Percentiles rank a stretch among this genome's conserved stretches.
These are phyloP conservation scores for Aspergillus niger DNA, from an alignment of 2,329 filamentous ascomycete species.

Conservation along the genomic window DNA sequence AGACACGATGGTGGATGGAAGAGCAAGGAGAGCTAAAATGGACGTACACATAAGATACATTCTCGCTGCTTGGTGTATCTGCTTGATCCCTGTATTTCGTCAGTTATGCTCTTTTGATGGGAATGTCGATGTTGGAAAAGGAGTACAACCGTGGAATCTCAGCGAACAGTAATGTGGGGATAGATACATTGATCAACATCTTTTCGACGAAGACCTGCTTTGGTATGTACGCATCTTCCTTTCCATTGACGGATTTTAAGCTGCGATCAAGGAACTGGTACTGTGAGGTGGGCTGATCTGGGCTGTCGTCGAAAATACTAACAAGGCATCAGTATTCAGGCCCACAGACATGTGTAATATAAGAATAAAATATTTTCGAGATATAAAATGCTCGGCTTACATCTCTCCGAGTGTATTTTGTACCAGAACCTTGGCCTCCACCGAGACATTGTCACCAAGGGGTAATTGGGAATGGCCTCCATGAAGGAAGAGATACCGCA, in stretches of 20 bases:
- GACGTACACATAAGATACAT: not conserved
- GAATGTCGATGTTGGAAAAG: not conserved
- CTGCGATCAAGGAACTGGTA: not conserved
- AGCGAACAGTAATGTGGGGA: not conserved
- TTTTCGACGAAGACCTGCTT: constrained; percentile 1
- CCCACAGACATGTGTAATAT: too few species aligned
- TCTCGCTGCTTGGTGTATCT: not conserved
- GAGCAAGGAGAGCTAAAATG: too few species aligned
- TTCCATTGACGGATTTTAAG: not conserved
- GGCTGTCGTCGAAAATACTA: constrained; percentile 7
- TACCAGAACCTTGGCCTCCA: constrained; percentile 4
- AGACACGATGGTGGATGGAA: too few species aligned
- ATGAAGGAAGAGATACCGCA: constrained; percentile 10
- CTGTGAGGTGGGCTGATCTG: not conserved
- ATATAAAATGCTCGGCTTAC: not conserved
- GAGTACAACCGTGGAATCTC: constrained; percentile 6
- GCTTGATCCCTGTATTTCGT: too few species aligned
- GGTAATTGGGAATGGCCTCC: not conserved
- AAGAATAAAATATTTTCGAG: too few species aligned
- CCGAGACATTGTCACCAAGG: not conserved
- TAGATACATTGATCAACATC: constrained; percentile 2
- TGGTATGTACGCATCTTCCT: not conserved
- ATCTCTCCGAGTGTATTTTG: not conserved
- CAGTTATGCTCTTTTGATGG: too few species aligned
- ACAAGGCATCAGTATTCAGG: too few species aligned